Evolutionary conservation across 2,329 filamentous ascomycete genomes (phyloP).

Genomic region (Ceratocystis eucalypticola): DNA sequence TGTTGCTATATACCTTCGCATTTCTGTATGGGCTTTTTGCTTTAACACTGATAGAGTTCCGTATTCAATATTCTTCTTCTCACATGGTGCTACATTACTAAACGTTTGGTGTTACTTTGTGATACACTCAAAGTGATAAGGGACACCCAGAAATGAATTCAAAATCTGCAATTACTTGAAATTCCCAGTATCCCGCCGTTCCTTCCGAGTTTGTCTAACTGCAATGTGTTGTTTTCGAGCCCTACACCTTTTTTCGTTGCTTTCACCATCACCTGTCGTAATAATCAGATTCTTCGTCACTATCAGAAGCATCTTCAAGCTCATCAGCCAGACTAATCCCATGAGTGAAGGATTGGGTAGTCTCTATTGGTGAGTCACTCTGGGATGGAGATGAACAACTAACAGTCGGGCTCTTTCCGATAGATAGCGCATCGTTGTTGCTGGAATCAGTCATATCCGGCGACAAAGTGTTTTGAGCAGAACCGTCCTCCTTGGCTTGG

Average conservation of each 20-base stretch:
- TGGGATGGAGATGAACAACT: neutral
- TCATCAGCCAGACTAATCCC: neutral
- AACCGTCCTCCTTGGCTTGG: neutral
- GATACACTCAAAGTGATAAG: too few species aligned
- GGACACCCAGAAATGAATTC: too few species aligned
- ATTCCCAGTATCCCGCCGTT: too few species aligned
- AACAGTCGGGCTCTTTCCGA: neutral
- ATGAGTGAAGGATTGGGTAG: neutral
- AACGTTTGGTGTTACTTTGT: too few species aligned
- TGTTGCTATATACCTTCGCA: neutral
- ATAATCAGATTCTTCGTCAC: neutral
- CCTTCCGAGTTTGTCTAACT: too few species aligned
- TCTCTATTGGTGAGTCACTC: neutral
- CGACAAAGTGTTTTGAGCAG: neutral
- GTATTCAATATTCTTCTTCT: neutral
- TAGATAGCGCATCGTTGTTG: neutral
- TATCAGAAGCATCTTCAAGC: neutral
- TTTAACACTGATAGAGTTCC: slow-evolving; percentile 6
- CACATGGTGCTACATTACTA: too few species aligned
- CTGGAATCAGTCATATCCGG: neutral
- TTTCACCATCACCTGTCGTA: neutral
- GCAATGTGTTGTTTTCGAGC: too few species aligned
- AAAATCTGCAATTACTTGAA: too few species aligned
- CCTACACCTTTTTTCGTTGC: neutral
- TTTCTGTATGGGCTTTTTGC: neutral